phyloP scores from a whole-genome alignment of 2,329 filamentous ascomycete genomes.

The Onygenales sp. region DNA sequence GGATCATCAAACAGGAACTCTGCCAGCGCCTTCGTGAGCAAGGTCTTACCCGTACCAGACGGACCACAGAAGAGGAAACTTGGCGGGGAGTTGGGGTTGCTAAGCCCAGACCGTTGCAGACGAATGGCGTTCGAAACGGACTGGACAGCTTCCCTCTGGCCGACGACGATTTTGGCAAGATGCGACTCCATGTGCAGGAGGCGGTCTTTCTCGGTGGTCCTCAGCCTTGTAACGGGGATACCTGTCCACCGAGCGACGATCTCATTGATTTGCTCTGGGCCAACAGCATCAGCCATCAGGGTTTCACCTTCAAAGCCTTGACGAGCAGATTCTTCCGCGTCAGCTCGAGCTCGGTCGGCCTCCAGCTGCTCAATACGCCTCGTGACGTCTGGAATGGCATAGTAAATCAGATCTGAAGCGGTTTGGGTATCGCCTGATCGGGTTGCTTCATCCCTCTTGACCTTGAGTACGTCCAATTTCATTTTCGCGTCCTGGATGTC shows the following conservation, averaged over 20 bases:
- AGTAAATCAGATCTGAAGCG: slow-evolving; percentile 92
- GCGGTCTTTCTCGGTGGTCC: slow-evolving; percentile 96
- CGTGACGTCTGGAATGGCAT: slow-evolving; percentile 90
- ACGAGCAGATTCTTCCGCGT: slow-evolving; percentile 52
- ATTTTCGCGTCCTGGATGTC: slow-evolving; percentile 91
- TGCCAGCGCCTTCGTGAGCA: slow-evolving; percentile 91
- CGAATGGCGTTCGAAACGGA: slow-evolving; percentile 95
- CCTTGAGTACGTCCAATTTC: slow-evolving; percentile 83
- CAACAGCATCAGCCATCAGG: slow-evolving; percentile 86
- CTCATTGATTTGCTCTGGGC: slow-evolving; percentile 96
- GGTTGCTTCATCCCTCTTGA: slow-evolving; percentile 89
- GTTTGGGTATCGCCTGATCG: slow-evolving; percentile 74
- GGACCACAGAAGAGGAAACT: slow-evolving; percentile 99
- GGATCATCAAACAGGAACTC: slow-evolving; percentile 97
- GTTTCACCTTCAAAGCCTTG: slow-evolving; percentile 58
- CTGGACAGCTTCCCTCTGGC: slow-evolving; percentile 85
- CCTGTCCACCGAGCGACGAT: slow-evolving; percentile 98
- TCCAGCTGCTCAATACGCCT: slow-evolving; percentile 72
- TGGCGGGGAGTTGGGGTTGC: slow-evolving; percentile 92
- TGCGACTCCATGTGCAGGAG: slow-evolving; percentile 93
- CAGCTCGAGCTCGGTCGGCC: slow-evolving; percentile 65
- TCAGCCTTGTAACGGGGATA: slow-evolving; percentile 88
- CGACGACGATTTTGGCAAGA: slow-evolving; percentile 75
- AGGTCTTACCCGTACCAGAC: slow-evolving; percentile 94
- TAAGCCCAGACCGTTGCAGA: slow-evolving; percentile 84